A percentile compares a stretch with the other conserved stretches of the same genome.
phyloP scores from a whole-genome alignment of 2,329 filamentous ascomycete species.

The Acarospora socialis region DNA sequence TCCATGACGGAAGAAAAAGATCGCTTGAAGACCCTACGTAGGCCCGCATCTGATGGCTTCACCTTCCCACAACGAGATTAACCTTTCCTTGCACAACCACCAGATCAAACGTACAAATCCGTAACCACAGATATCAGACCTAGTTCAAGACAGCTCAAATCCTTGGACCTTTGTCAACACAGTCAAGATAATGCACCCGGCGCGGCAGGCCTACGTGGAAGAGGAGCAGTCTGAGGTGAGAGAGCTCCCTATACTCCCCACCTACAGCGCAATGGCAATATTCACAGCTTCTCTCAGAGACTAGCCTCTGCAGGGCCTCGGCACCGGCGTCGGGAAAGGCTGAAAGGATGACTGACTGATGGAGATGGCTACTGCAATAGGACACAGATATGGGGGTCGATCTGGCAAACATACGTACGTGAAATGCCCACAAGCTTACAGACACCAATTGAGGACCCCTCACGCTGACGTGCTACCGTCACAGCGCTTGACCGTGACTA shows the following conservation, averaged over 20 bases:
- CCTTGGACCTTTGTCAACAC: slow-evolving; percentile 14
- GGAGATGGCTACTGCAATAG: slow-evolving; percentile 24
- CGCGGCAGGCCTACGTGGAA: slow-evolving; percentile 87
- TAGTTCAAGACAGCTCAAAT: too few species aligned
- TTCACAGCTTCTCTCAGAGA: slow-evolving; percentile 11
- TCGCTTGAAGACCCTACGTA: too few species aligned
- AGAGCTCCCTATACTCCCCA: slow-evolving; percentile 14
- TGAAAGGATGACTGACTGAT: slow-evolving; percentile 17
- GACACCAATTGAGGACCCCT: not conserved
- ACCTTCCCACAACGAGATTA: too few species aligned
- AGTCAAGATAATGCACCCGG: slow-evolving; percentile 56
- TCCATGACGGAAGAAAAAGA: too few species aligned
- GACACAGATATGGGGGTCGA: slow-evolving; percentile 45
- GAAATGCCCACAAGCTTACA: slow-evolving; percentile 13
- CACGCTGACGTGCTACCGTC: not conserved
- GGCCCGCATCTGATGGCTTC: too few species aligned
- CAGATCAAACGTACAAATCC: too few species aligned
- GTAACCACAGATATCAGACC: too few species aligned
- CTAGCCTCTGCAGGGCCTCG: slow-evolving; percentile 14
- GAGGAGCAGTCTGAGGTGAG: slow-evolving; percentile 57
- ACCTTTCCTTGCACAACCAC: too few species aligned
- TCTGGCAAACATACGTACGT: slow-evolving; percentile 49
- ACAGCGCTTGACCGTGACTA: slow-evolving; percentile 68
- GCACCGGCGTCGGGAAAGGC: slow-evolving; percentile 2
- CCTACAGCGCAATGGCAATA: slow-evolving; percentile 18